Conservation (phyloP, 169 alveolate genomes). For the Perkinsus chesapeaki region DNA sequence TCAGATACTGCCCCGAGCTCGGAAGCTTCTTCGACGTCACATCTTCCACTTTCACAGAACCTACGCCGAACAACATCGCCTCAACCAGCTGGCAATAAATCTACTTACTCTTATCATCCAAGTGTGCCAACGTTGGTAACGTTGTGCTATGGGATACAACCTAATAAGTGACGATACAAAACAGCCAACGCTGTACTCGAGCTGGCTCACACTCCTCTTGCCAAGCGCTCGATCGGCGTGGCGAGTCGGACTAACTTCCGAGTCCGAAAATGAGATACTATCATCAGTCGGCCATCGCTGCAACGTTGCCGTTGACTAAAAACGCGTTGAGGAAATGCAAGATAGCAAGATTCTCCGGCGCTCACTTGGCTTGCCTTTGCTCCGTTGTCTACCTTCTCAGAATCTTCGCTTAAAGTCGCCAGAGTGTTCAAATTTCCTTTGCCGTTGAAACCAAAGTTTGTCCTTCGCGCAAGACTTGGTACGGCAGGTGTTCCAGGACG, state of each 20-base stretch:
- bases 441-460: background rate
- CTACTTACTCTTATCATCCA: too few relatives aligned
- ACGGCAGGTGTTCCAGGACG: background rate
- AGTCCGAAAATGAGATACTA: background rate
- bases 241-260: background rate
- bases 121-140: too few relatives aligned
- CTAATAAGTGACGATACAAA: background rate
- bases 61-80: too few relatives aligned
- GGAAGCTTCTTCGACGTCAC: too few relatives aligned
- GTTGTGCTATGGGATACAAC: too few relatives aligned
- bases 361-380: background rate
- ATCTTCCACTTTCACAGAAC: too few relatives aligned
- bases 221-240: background rate
- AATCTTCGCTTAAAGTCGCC: background rate
- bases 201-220: background rate
- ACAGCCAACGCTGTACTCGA: background rate
- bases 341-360: background rate
- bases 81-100: too few relatives aligned
- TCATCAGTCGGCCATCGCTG: background rate
- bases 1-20: too few relatives aligned
- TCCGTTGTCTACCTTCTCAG: background rate
- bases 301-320: background rate
- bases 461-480: background rate
- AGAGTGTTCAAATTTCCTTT: background rate
- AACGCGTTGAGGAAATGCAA: background rate